Evolutionary conservation across 2,329 filamentous ascomycete species (phyloP).

Genomic region (Aspergillus ibericus): DNA sequence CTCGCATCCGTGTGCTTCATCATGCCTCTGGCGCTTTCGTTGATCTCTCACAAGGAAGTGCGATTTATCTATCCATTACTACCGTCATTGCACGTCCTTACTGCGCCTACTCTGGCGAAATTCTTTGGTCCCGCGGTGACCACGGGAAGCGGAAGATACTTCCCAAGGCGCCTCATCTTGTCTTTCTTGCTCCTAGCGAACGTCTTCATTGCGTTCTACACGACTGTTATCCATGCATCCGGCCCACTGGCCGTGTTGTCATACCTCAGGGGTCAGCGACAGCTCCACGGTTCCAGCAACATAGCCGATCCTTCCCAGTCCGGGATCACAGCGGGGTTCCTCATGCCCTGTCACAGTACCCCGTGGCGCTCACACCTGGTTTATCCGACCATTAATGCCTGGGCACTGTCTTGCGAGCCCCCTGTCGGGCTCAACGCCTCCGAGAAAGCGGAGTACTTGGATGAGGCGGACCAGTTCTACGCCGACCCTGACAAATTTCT

Average conservation of each 20-base stretch:
- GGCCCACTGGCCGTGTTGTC: slow-evolving; percentile 73
- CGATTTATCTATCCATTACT: slow-evolving; percentile 94
- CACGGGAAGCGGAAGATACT: slow-evolving; percentile 28
- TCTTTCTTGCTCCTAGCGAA: slow-evolving; percentile 64
- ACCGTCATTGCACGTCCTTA: slow-evolving; percentile 78
- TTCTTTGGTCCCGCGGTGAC: slow-evolving; percentile 61
- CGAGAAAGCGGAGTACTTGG: slow-evolving; percentile 69
- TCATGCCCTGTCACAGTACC: slow-evolving; percentile 95
- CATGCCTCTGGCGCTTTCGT: slow-evolving; percentile 65
- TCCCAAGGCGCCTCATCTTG: slow-evolving; percentile 57
- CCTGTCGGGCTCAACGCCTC: slow-evolving; percentile 65
- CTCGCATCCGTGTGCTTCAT: slow-evolving; percentile 61
- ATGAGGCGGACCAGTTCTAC: slow-evolving; percentile 93
- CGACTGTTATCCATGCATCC: slow-evolving; percentile 73
- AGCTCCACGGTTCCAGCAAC: slow-evolving; percentile 43
- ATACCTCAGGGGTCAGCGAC: slow-evolving; percentile 74
- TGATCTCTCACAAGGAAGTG: slow-evolving; percentile 93
- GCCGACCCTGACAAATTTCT: slow-evolving; percentile 62
- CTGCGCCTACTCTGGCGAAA: slow-evolving; percentile 63
- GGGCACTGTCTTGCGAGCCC: slow-evolving; percentile 87
- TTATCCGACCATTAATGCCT: slow-evolving; percentile 71
- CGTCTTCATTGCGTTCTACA: slow-evolving; percentile 69
- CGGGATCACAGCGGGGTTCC: slow-evolving; percentile 66
- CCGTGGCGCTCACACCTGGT: slow-evolving; percentile 90
- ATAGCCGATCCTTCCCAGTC: slow-evolving; percentile 10